Evolutionary conservation across 2,329 filamentous ascomycete species (phyloP).

Genomic region (Catunica adiposa): DNA sequence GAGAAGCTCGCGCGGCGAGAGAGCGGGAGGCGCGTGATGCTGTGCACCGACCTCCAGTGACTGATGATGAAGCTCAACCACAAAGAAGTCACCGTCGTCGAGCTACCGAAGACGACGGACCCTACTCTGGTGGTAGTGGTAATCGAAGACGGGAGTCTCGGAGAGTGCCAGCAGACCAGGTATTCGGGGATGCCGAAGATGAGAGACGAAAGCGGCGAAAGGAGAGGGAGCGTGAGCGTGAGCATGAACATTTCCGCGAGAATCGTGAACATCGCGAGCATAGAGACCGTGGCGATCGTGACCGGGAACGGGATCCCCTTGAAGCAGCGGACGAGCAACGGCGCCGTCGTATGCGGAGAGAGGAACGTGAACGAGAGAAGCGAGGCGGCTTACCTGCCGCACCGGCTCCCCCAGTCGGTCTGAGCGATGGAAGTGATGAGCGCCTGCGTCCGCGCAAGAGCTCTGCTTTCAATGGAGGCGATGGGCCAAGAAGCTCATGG

Average conservation of each 20-base stretch:
- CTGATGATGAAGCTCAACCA: neutral
- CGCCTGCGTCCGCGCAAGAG: slow-evolving; percentile 25
- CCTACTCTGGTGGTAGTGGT: neutral
- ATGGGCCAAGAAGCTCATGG: slow-evolving; percentile 38
- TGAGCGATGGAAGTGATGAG: slow-evolving; percentile 30
- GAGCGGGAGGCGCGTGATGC: neutral
- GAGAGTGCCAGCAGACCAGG: neutral
- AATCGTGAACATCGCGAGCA: slow-evolving; percentile 23
- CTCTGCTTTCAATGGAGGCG: slow-evolving; percentile 26
- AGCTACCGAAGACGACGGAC: neutral
- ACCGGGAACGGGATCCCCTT: slow-evolving; percentile 24
- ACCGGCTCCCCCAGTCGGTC: slow-evolving; percentile 16
- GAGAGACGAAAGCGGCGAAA: slow-evolving; percentile 35
- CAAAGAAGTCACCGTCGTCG: neutral
- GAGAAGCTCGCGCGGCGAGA: neutral
- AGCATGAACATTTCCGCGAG: neutral
- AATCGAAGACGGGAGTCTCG: neutral
- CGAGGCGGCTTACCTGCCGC: slow-evolving; percentile 17
- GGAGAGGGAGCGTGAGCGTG: slow-evolving; percentile 29
- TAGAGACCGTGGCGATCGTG: slow-evolving; percentile 31
- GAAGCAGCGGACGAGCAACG: slow-evolving; percentile 28
- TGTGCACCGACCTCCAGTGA: neutral
- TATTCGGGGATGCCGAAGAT: slow-evolving; percentile 38
- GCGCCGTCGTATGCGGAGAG: slow-evolving; percentile 28
- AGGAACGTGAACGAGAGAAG: slow-evolving; percentile 23